These are phyloP conservation scores for Ceriops tagal DNA, from an alignment of 345 rosid species.

Conservation along the genomic window DNA sequence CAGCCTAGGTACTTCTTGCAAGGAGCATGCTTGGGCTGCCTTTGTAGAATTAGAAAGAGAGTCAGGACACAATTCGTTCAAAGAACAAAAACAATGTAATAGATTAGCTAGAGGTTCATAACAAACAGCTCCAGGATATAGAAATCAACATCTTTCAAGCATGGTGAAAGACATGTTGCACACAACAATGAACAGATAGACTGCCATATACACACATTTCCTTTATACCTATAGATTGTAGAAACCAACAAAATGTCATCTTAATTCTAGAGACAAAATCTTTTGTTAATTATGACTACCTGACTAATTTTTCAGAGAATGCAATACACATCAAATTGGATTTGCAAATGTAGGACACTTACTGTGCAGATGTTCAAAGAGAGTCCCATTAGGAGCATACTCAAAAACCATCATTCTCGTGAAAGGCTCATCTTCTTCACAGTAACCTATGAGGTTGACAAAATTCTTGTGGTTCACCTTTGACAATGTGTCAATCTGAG, in stretches of 20 bases:
- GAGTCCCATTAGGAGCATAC: conserved; percentile 94
- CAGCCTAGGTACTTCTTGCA: no score
- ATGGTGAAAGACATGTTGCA: neutral
- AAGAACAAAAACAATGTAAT: no score
- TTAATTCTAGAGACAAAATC: neutral
- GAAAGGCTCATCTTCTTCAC: conserved; percentile 82
- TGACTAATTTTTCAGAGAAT: neutral
- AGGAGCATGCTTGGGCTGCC: no score
- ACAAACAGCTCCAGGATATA: neutral
- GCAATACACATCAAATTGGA: neutral
- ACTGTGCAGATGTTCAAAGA: conserved; percentile 92
- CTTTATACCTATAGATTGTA: neutral
- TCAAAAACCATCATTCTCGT: conserved; percentile 89
- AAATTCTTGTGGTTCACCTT: conserved; percentile 91
- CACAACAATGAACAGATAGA: no score
- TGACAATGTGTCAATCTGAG: conserved; percentile 73
- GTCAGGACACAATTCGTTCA: no score
- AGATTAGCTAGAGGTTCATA: no score
- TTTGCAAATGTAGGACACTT: conserved; percentile 23
- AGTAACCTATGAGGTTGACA: conserved; percentile 76
- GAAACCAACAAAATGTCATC: neutral
- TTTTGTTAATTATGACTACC: neutral
- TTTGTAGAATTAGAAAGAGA: no score
- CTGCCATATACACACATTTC: no score
- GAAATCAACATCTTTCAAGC: neutral